Conservation (phyloP, 73 alveolate genomes). For the Urostyla sp. region DNA sequence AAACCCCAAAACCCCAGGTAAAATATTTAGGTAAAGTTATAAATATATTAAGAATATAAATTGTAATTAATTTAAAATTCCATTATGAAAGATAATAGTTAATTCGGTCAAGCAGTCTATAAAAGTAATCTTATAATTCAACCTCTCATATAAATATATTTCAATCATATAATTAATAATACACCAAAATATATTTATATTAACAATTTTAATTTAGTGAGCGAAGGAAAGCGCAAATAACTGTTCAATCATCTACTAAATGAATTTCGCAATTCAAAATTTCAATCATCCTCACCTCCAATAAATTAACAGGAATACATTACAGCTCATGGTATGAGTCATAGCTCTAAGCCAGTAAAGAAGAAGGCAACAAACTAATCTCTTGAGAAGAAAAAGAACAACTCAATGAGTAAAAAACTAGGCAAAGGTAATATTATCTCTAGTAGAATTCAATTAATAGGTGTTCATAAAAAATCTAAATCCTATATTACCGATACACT, state of each 20-base stretch:
- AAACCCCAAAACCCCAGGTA: too few species aligned
- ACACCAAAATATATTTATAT: too few species aligned
- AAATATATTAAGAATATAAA: not conserved
- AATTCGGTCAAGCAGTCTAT: constrained; percentile 33
- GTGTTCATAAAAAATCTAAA: constrained; percentile 49
- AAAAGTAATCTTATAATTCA: constrained; percentile 10
- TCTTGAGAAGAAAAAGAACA: constrained; percentile 37
- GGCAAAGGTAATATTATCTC: not conserved
- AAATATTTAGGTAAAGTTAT: too few species aligned
- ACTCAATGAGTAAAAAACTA: not conserved
- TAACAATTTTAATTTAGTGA: constrained; percentile 14
- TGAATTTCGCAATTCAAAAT: constrained; percentile 27
- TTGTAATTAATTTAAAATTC: constrained; percentile 2
- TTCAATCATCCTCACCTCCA: not conserved
- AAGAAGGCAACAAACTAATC: constrained; percentile 8
- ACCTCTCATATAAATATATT: not conserved
- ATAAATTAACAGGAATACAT: constrained; percentile 22
- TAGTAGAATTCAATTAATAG: not conserved
- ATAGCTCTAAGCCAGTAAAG: not conserved
- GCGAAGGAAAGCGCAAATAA: constrained; percentile 49
- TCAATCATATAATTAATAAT: not conserved
- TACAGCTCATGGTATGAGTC: constrained; percentile 1
- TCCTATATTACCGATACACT: constrained; percentile 19
- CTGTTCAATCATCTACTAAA: constrained; percentile 28
- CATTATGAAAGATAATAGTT: constrained; percentile 45